These are phyloP conservation scores for Lactifluus pinguis DNA, from an alignment of 768 basidiomycete genomes.

Conservation along the genomic window DNA sequence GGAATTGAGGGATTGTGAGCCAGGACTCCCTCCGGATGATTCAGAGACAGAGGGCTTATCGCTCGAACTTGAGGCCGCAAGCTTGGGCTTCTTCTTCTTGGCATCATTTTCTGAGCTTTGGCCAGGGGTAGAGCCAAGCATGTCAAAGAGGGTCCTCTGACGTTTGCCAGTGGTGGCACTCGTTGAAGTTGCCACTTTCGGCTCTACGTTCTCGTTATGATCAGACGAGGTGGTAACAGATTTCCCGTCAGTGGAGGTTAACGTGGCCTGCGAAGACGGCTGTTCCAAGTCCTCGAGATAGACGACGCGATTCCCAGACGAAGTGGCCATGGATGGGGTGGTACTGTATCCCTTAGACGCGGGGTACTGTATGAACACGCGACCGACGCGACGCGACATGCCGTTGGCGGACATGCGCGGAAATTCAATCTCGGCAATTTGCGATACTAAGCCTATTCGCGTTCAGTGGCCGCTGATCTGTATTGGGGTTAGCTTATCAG, in stretches of 20 bases:
- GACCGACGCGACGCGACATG: slow-evolving; percentile 5
- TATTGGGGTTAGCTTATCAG: neutral
- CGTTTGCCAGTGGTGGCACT: slow-evolving; percentile 30
- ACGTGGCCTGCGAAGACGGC: slow-evolving; percentile 5
- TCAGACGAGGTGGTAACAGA: neutral
- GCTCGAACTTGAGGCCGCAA: slow-evolving; percentile 16
- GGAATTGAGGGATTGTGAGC: slow-evolving; percentile 40
- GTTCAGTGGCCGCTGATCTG: neutral
- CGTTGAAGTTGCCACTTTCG: neutral
- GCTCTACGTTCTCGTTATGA: neutral
- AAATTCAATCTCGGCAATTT: slow-evolving; percentile 8
- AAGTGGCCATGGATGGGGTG: neutral
- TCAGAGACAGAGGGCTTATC: neutral
- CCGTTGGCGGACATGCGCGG: slow-evolving; percentile 7
- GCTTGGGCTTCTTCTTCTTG: slow-evolving; percentile 46
- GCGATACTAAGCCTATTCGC: neutral
- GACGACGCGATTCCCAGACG: slow-evolving; percentile 20
- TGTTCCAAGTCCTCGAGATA: slow-evolving; percentile 29
- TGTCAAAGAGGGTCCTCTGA: slow-evolving; percentile 58
- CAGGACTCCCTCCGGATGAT: neutral
- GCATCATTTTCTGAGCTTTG: slow-evolving; percentile 26
- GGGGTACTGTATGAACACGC: neutral
- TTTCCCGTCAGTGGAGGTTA: neutral
- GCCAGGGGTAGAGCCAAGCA: slow-evolving; percentile 37
- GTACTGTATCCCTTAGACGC: neutral